Percentiles rank a stretch among this genome's conserved stretches.
Conservation (phyloP, 2,329 filamentous ascomycete species). For the Colletotrichum noveboracense region DNA sequence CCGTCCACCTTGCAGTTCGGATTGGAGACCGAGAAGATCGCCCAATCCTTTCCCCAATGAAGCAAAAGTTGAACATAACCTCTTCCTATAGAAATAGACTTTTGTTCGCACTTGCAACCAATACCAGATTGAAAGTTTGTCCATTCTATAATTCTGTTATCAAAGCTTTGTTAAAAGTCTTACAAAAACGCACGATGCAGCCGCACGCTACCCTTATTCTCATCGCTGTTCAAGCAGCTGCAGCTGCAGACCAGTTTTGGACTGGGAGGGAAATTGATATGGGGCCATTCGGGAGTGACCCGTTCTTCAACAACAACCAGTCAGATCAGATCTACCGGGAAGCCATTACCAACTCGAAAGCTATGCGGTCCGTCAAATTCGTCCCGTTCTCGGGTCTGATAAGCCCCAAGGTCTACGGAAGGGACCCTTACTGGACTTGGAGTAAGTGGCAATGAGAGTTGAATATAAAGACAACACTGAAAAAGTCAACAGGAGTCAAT, state of each 20-base stretch:
- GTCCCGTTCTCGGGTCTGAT: background rate
- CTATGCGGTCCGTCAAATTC: background rate
- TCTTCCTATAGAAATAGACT: background rate
- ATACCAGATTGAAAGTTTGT: background rate
- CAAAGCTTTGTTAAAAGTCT: background rate
- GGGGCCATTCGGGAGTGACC: background rate
- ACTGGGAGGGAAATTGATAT: background rate
- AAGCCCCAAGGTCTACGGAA: background rate
- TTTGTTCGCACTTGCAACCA: background rate
- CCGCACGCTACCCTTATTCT: background rate
- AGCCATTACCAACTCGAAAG: background rate
- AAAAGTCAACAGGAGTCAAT: background rate
- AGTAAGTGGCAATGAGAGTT: background rate
- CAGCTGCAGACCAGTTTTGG: background rate
- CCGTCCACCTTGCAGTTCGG: background rate
- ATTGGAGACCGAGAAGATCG: background rate
- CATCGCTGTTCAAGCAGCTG: background rate
- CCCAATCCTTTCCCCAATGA: background rate
- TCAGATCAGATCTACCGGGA: background rate
- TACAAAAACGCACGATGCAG: background rate
- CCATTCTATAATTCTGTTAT: background rate
- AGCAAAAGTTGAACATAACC: background rate
- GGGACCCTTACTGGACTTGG: background rate
- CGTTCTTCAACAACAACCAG: background rate
- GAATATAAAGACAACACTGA: background rate